Percentiles rank a stretch among this genome's conserved stretches.
Conservation (phyloP, 2,329 filamentous ascomycete genomes). For the Beauveria australis region DNA sequence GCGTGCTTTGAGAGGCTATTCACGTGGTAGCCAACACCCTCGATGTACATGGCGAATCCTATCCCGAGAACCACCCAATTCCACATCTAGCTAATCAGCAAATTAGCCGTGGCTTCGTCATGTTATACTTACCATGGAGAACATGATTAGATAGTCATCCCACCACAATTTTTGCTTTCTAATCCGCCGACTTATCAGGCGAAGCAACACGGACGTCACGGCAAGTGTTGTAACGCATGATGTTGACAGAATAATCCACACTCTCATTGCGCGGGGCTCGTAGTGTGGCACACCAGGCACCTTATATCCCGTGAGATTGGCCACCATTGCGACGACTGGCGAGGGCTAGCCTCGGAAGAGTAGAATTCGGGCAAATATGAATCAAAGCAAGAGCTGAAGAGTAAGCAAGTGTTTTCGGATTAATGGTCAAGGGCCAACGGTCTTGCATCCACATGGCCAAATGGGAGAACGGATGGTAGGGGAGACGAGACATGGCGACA, state of each 20-base stretch:
- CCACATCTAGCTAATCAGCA: slow-evolving; percentile 24
- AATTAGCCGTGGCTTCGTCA: not conserved
- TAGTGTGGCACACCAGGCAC: slow-evolving; percentile 9
- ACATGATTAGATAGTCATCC: slow-evolving; percentile 42
- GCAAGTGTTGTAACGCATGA: slow-evolving; percentile 31
- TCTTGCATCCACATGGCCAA: not conserved
- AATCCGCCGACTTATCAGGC: slow-evolving; percentile 32
- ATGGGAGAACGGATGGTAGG: not conserved
- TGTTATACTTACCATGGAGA: slow-evolving; percentile 32
- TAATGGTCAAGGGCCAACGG: not conserved
- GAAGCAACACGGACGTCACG: slow-evolving; percentile 28
- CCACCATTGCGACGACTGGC: not conserved
- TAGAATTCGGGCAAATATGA: not conserved
- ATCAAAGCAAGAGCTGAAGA: not conserved
- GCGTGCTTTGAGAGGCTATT: slow-evolving; percentile 25
- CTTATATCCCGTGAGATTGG: slow-evolving; percentile 3
- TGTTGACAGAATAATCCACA: slow-evolving; percentile 6
- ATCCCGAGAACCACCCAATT: slow-evolving; percentile 36
- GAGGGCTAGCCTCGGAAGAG: not conserved
- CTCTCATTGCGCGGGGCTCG: slow-evolving; percentile 4
- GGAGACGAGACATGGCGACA: not conserved
- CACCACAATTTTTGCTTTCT: slow-evolving; percentile 38
- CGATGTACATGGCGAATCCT: slow-evolving; percentile 37
- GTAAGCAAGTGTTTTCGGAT: not conserved
- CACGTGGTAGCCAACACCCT: slow-evolving; percentile 40